phyloP scores from a whole-genome alignment of 768 basidiomycete species.

The Rhodotorula graminis region DNA sequence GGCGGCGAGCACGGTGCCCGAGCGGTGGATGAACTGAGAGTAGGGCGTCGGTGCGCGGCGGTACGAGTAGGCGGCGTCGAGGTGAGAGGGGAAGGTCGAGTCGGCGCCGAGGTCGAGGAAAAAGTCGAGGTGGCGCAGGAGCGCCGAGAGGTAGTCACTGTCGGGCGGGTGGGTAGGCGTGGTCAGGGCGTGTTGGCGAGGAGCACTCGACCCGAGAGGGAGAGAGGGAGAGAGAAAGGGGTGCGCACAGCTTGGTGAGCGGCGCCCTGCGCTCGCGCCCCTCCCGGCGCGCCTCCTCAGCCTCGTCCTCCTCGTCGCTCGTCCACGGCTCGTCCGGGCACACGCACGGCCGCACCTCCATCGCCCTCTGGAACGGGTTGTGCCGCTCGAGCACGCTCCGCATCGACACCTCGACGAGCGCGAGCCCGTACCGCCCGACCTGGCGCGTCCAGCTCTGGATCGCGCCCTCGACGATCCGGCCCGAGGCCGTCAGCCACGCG shows the following conservation, averaged over 20 bases:
- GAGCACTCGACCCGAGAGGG: too few species aligned
- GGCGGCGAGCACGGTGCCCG: constrained; percentile 85
- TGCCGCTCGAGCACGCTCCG: constrained; percentile 49
- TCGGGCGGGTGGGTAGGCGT: not conserved
- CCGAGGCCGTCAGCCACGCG: constrained; percentile 93
- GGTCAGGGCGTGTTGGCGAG: too few species aligned
- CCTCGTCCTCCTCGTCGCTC: not conserved
- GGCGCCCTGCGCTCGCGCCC: constrained; percentile 55
- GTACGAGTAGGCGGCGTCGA: constrained; percentile 86
- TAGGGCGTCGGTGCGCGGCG: constrained; percentile 67
- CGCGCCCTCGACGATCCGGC: constrained; percentile 81
- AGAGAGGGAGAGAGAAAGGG: constrained; percentile 54
- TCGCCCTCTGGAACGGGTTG: constrained; percentile 88
- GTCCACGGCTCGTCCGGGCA: constrained; percentile 56
- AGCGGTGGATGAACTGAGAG: constrained; percentile 87
- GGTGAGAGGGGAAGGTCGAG: constrained; percentile 33
- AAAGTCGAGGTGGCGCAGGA: constrained; percentile 35
- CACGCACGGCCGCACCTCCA: constrained; percentile 70
- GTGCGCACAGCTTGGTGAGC: constrained; percentile 49
- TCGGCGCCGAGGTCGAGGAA: constrained; percentile 46
- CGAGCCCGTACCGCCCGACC: constrained; percentile 83
- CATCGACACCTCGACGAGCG: constrained; percentile 64
- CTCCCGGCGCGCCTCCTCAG: constrained; percentile 43
- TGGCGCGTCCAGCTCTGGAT: constrained; percentile 72
- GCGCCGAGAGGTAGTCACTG: constrained; percentile 13